Conservation (phyloP, 2,329 filamentous ascomycete species). For the Ophiostoma himal-ulmi region DNA sequence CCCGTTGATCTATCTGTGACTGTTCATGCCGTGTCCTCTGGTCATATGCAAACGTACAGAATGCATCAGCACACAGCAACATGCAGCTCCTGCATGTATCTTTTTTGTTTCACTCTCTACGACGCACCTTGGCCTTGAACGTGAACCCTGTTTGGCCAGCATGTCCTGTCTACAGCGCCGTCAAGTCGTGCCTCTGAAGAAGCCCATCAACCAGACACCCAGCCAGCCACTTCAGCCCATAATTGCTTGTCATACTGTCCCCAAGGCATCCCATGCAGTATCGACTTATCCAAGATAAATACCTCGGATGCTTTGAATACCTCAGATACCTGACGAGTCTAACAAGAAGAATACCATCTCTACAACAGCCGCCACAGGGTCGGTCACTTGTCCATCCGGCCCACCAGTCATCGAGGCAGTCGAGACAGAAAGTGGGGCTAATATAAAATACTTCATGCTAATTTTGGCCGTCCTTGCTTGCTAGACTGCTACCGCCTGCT, state of each 20-base stretch:
- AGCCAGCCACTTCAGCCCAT: too few relatives aligned
- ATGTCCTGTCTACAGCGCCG: not conserved
- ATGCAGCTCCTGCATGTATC: not conserved
- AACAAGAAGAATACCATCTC: too few relatives aligned
- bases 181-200: not conserved
- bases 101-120: not conserved
- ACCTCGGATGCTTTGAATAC: too few relatives aligned
- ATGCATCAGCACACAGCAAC: not conserved
- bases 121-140: not conserved
- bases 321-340: too few relatives aligned
- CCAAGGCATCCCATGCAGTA: too few relatives aligned
- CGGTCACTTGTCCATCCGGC: not conserved
- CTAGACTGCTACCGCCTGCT: not conserved
- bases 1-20: conserved; percentile 5
- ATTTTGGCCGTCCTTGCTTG: not conserved
- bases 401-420: not conserved
- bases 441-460: not conserved
- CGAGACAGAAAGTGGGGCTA: not conserved
- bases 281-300: too few relatives aligned
- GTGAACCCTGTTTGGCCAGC: too few relatives aligned
- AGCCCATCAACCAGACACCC: not conserved
- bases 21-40: conserved; percentile 6
- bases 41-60: not conserved
- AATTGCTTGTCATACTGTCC: too few relatives aligned
- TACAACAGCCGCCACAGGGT: not conserved